Percentiles rank a stretch among this genome's conserved stretches.
Conservation (phyloP, 116 monocot genomes). For the Iris pallida region DNA sequence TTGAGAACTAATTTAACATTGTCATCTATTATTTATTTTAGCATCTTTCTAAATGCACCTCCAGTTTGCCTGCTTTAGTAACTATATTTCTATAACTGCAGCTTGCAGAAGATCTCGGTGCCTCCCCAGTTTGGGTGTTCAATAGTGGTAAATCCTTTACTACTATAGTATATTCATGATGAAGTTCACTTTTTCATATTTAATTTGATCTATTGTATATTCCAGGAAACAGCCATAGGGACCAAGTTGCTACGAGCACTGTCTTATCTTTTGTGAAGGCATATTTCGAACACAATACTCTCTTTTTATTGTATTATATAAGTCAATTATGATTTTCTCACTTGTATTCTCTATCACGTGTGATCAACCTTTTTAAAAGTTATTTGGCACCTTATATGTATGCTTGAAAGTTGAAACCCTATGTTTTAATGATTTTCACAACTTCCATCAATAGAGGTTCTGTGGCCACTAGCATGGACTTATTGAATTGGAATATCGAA, state of each 20-base stretch:
- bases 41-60: no score
- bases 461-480: background rate
- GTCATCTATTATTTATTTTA: no score
- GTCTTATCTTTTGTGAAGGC: slow-evolving; percentile 74
- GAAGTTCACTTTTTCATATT: background rate
- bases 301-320: background rate
- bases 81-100: slow-evolving; percentile 17
- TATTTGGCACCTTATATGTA: background rate
- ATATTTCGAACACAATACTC: slow-evolving; percentile 1
- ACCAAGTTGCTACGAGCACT: slow-evolving; percentile 57
- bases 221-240: slow-evolving; percentile 81
- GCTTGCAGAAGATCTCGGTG: slow-evolving; percentile 93
- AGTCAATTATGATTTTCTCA: background rate
- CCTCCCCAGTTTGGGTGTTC: slow-evolving; percentile 83
- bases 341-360: background rate
- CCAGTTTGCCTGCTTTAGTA: background rate
- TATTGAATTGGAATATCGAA: no score
- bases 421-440: no score
- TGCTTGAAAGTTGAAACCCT: background rate
- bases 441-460: background rate
- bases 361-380: background rate
- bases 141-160: slow-evolving; percentile 66
- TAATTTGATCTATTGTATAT: background rate
- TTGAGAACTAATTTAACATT: background rate
- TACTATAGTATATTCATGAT: background rate